Conservation (phyloP, 2,329 filamentous ascomycete species). For the Curvularia lunata region DNA sequence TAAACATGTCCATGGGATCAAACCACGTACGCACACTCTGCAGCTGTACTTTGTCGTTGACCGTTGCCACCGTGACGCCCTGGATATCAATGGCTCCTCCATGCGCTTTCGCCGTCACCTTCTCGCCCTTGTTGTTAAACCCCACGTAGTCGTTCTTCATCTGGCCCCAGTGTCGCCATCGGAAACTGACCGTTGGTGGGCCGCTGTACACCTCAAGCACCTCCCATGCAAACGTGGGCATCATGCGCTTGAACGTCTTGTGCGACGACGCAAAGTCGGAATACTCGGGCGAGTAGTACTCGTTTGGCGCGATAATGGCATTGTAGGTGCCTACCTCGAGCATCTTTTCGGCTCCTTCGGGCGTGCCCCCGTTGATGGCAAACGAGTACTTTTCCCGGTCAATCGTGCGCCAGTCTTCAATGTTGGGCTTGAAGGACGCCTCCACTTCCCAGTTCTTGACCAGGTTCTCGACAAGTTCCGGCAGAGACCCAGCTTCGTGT, state of each 20-base stretch:
- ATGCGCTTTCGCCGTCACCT: constrained; percentile 67
- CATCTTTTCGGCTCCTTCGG: constrained; percentile 68
- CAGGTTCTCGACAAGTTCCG: constrained; percentile 69
- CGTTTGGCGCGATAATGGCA: constrained; percentile 67
- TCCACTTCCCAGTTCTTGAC: constrained; percentile 78
- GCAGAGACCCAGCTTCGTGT: constrained; percentile 64
- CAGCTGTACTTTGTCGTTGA: constrained; percentile 66
- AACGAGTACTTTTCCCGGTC: constrained; percentile 66
- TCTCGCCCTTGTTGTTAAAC: constrained; percentile 67
- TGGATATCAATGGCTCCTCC: constrained; percentile 67
- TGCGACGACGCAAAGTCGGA: constrained; percentile 69
- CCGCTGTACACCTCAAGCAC: constrained; percentile 71
- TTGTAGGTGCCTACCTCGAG: constrained; percentile 73
- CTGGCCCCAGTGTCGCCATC: constrained; percentile 71
- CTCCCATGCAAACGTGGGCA: constrained; percentile 75
- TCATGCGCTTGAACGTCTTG: constrained; percentile 75
- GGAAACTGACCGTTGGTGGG: constrained; percentile 66
- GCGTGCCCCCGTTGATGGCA: constrained; percentile 66
- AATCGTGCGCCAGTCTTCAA: constrained; percentile 70
- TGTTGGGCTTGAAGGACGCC: constrained; percentile 68
- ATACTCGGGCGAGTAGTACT: constrained; percentile 68
- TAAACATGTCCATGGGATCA: constrained; percentile 70
- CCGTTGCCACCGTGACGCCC: constrained; percentile 66
- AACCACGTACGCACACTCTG: constrained; percentile 68
- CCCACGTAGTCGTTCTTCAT: constrained; percentile 73